These are phyloP conservation scores for Trifolium dubium DNA, from an alignment of 306 rosid genomes.

Conservation along the genomic window DNA sequence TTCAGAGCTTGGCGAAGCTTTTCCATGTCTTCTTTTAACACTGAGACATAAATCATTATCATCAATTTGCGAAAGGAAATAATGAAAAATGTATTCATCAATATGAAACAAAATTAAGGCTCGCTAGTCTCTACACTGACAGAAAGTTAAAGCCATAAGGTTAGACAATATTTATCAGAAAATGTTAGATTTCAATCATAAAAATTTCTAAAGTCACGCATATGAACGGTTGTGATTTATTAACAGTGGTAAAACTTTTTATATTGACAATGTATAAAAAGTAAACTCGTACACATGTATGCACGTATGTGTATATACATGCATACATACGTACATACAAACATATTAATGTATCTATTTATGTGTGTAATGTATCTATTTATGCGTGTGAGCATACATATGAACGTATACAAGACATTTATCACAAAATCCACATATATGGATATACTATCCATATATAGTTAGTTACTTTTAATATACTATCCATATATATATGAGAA, in stretches of 20 bases:
- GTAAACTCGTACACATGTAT: background rate
- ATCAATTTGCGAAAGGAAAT: conserved; percentile 29
- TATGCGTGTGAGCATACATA: background rate
- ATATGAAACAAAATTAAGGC: conserved; percentile 31
- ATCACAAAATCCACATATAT: background rate
- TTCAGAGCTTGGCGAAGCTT: conserved; percentile 95
- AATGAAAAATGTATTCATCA: conserved; percentile 1
- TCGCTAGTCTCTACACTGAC: conserved; percentile 11
- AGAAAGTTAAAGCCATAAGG: conserved; percentile 18
- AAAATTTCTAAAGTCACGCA: background rate
- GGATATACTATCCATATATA: background rate
- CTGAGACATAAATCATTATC: conserved; percentile 49
- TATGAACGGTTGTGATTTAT: background rate
- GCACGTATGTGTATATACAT: background rate
- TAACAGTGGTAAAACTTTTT: background rate
- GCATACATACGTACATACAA: background rate
- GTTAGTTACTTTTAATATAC: too few species aligned
- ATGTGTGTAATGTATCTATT: background rate
- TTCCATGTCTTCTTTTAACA: conserved; percentile 94
- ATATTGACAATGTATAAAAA: background rate
- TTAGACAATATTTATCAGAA: conserved; percentile 21
- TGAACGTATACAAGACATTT: background rate
- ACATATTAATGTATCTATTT: background rate
- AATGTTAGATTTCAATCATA: background rate
- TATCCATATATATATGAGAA: background rate